Conservation (phyloP, 345 rosid genomes). For the Kernera saxatilis region DNA sequence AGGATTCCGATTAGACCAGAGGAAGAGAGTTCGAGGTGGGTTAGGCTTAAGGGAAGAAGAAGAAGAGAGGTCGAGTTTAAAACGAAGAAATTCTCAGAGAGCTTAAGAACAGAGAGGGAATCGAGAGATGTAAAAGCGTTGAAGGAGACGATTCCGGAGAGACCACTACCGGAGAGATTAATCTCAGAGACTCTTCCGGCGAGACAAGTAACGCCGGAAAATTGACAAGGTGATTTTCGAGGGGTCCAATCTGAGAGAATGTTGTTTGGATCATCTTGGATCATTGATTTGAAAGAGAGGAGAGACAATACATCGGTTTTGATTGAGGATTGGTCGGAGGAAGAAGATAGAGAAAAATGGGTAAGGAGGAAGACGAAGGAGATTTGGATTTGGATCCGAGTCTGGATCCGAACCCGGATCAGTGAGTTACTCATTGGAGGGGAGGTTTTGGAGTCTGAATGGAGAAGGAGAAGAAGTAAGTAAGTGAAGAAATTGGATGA, state of each 20-base stretch:
- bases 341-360: conserved; percentile 24
- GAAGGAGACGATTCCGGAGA: conserved; percentile 53
- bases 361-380: conserved; percentile 32
- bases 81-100: conserved; percentile 52
- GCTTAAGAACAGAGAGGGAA: conserved; percentile 51
- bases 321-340: conserved; percentile 42
- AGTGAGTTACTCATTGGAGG: conserved; percentile 50
- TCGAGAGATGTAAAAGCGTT: conserved; percentile 55
- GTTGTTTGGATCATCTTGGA: conserved; percentile 60
- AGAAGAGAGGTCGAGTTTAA: conserved; percentile 67
- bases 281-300: conserved; percentile 61
- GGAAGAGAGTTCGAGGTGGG: conserved; percentile 60
- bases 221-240: conserved; percentile 50
- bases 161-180: conserved; percentile 54
- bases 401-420: conserved; percentile 26
- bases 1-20: conserved; percentile 57
- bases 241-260: conserved; percentile 58
- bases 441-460: conserved; percentile 23
- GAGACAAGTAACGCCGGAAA: conserved; percentile 72
- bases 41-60: conserved; percentile 60
- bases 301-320: conserved; percentile 69
- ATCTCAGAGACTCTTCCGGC: conserved; percentile 63
- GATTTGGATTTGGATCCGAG: conserved; percentile 24
- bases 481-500: conserved; percentile 16
- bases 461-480: conserved; percentile 17